A percentile compares a stretch with the other conserved stretches of the same genome.
Conservation (phyloP, 2,329 filamentous ascomycete genomes). For the Emmonsiellopsis sp. region DNA sequence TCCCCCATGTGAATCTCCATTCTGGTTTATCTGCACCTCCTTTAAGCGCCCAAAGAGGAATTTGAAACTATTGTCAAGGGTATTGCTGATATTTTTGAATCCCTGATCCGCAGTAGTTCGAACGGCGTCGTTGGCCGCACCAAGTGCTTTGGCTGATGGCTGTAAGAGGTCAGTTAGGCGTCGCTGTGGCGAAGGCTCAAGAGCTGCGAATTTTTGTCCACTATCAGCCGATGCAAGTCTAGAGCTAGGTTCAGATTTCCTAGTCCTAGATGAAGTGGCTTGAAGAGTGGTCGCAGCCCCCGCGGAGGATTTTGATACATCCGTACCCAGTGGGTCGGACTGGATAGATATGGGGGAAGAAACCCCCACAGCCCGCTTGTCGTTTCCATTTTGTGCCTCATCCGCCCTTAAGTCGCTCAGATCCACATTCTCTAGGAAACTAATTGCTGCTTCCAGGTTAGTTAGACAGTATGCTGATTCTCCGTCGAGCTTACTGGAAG, state of each 20-base stretch:
- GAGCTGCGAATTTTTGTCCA: slow-evolving; percentile 14
- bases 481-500: slow-evolving; percentile 75
- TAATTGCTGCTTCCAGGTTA: slow-evolving; percentile 88
- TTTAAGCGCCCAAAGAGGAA: slow-evolving; percentile 83
- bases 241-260: slow-evolving; percentile 4
- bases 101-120: slow-evolving; percentile 84
- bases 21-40: slow-evolving; percentile 49
- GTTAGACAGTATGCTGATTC: slow-evolving; percentile 95
- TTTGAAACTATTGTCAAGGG: slow-evolving; percentile 84
- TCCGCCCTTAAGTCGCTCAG: slow-evolving; percentile 77
- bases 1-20: slow-evolving; percentile 33
- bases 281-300: slow-evolving; percentile 11
- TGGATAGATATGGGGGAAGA: slow-evolving; percentile 18
- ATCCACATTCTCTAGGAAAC: slow-evolving; percentile 91
- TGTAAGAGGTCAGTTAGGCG: slow-evolving; percentile 80
- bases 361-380: slow-evolving; percentile 40
- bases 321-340: slow-evolving; percentile 13
- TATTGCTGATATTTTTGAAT: slow-evolving; percentile 83
- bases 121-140: slow-evolving; percentile 73
- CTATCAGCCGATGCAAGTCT: neutral
- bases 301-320: slow-evolving; percentile 6
- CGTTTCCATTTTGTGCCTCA: slow-evolving; percentile 59
- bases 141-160: slow-evolving; percentile 69
- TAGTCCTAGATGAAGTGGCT: slow-evolving; percentile 19
- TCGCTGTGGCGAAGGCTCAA: slow-evolving; percentile 52